Evolutionary conservation across 129 eudicot species (phyloP).

Genomic region (Helianthus annuus): DNA sequence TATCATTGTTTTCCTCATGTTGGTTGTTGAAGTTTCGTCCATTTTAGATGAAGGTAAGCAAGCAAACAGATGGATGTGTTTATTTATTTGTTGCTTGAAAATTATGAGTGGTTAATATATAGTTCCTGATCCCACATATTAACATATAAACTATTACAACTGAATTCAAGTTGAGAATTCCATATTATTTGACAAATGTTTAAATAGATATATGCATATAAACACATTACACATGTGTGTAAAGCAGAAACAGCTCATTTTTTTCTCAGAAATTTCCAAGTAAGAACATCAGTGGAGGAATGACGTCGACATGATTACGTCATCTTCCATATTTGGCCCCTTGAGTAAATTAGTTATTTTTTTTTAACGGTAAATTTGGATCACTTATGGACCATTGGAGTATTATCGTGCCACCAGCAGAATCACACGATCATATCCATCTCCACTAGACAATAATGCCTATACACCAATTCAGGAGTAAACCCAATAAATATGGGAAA

Average conservation of each 20-base stretch:
- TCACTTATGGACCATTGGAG: too few relatives aligned
- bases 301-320: constrained; percentile 1
- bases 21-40: constrained; percentile 20
- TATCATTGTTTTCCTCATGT: constrained; percentile 27
- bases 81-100: not conserved
- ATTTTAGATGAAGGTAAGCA: constrained; percentile 11
- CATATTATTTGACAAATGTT: not conserved
- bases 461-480: too few relatives aligned
- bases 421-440: too few relatives aligned
- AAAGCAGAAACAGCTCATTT: not conserved
- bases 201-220: not conserved
- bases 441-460: too few relatives aligned
- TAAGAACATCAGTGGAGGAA: not conserved
- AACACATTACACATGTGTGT: too few relatives aligned
- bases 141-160: not conserved
- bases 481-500: too few relatives aligned
- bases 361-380: too few relatives aligned
- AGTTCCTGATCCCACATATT: too few relatives aligned
- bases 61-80: too few relatives aligned
- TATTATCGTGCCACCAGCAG: too few relatives aligned
- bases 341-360: too few relatives aligned
- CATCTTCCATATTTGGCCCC: not conserved
- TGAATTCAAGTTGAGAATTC: not conserved
- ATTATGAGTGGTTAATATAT: not conserved
- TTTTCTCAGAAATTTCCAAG: not conserved